phyloP scores from a whole-genome alignment of 192 early-diverging fungal species.

The Backusella psychrophila region DNA sequence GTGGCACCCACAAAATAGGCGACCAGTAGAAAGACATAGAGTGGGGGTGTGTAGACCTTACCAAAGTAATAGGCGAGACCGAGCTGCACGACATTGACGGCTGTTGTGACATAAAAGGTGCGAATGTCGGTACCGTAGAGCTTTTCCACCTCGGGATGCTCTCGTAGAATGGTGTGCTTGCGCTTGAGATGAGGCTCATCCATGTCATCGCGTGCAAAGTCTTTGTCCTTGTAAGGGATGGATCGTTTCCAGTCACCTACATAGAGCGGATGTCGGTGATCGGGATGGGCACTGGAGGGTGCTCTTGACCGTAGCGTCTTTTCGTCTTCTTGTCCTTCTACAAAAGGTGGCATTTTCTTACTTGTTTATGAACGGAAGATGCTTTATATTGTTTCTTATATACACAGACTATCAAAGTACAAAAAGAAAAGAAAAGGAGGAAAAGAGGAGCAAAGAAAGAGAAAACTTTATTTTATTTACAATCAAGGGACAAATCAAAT shows the following conservation, averaged over 20 bases:
- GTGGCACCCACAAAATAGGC: constrained; percentile 84
- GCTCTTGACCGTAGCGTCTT: not conserved
- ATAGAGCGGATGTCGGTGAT: constrained; percentile 75
- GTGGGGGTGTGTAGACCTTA: constrained; percentile 50
- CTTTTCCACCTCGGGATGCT: constrained; percentile 85
- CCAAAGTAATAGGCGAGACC: constrained; percentile 79
- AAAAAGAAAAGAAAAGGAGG: not conserved
- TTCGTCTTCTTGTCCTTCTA: constrained; percentile 12
- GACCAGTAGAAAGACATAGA: constrained; percentile 62
- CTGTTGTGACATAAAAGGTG: constrained; percentile 72
- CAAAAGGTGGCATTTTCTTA: constrained; percentile 30
- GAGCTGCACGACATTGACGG: constrained; percentile 69
- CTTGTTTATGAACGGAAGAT: not conserved
- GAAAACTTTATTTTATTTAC: not conserved
- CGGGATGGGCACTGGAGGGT: constrained; percentile 27
- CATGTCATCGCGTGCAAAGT: constrained; percentile 78
- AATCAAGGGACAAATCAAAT: constrained; percentile 4
- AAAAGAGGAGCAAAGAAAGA: not conserved
- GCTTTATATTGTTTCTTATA: not conserved
- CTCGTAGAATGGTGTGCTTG: constrained; percentile 81
- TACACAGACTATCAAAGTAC: not conserved
- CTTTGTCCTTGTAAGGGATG: constrained; percentile 67
- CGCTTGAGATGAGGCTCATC: constrained; percentile 96
- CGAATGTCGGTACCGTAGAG: constrained; percentile 82
- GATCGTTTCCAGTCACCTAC: constrained; percentile 83